Evolutionary conservation across 2,329 filamentous ascomycete genomes (phyloP), one percentile per base, ranked within the genome.

Genomic region (Arthrobotrys pseudoclavata): DNA sequence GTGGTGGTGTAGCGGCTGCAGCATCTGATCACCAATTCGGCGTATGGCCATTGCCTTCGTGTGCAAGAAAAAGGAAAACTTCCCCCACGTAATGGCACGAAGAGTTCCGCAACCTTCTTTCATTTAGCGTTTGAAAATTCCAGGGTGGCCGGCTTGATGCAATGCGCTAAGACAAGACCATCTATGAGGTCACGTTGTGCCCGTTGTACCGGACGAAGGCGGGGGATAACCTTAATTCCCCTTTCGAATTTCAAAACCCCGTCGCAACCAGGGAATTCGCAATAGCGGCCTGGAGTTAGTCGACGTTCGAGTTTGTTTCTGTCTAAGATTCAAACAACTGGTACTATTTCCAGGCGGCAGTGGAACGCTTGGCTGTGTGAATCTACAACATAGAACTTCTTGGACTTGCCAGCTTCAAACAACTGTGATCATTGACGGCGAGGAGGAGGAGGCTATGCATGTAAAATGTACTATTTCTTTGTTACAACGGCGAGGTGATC

Each of bases 41-140:
- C 72, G 72, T 76, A 29, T 62, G 47, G 47, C 53, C 69, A 74
- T 74, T 84, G 69, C 42, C 42, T 3, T 45, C 9, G 42, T 40
- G 20, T 45, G 42, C 85, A 85, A 69, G 71, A 79, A 71, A 79
- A 64, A 67, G 66, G 66, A 66, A 57, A 79, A 64, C 63, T 70
- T 79, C 79, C 79, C 70, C 81, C 82, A 80, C 80, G 70, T 71
- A 67, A 80, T 76, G 78, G 60, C 29, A 37, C 50, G 37, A 76
- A 76, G 66, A 76, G 72, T 76, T 76, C 72, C 72, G 66, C 66
- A 76, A 71, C 57, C 72, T 76, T 76, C 60, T 69, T 70, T 75
- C 48, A 76, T 50, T 77, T 85, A 84, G 81, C 85, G 85, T 82
- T 84, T 84, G 53, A 60, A 60, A 82, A 80, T 82, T 76, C 61